Evolutionary conservation across 1,139 yeast genomes (phyloP), one percentile per base, ranked within the genome.

Genomic region (Candida anutae): DNA sequence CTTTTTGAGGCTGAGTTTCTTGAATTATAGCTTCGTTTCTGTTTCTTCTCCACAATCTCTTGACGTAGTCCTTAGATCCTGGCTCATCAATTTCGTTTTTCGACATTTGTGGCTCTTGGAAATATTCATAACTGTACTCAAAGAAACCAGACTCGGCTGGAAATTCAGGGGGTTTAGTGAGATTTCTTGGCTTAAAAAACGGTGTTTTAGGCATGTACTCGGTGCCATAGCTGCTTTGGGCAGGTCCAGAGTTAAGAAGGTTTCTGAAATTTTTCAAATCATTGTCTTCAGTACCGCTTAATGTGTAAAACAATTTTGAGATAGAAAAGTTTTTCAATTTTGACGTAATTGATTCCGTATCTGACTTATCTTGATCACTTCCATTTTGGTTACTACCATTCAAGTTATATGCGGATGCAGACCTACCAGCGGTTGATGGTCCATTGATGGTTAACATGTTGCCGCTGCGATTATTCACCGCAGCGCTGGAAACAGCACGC

Each of bases 61-160:
- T 79, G 20, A 83, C 76, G 44, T 85, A 84, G 37, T 85, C 90
- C 36, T 79, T 75, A 32, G 95, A 83, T 0, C 97, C 98, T 0
- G 95, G 94, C 48, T 88, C 95, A 42, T 90, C 97, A 13, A 77
- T 62, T 45, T 90, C 97, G 33, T 76, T 73, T 37, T 76, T 77
- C 12, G 85, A 77, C 81, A 90, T 82, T 48, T 90, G 97, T 0
- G 99, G 97, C 47, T 88, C 97, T 46, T 88, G 95, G 57, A 88
- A 90, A 48, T 87, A 88, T 48, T 90, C 98, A 38, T 83, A 66
- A 45, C 90, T 76, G 62, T 87, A 90, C 32, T 84, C 94, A 40
- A 88, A 77, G 48, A 90, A 88, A 4, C 79, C 78, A 13, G 94
- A 80, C 11, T 67, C 64, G 15, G 78, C 54, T 0, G 94, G 88